These are phyloP conservation scores for Parachaetomium inaequale DNA, from an alignment of 495 filamentous ascomycete species.

Conservation along the genomic window DNA sequence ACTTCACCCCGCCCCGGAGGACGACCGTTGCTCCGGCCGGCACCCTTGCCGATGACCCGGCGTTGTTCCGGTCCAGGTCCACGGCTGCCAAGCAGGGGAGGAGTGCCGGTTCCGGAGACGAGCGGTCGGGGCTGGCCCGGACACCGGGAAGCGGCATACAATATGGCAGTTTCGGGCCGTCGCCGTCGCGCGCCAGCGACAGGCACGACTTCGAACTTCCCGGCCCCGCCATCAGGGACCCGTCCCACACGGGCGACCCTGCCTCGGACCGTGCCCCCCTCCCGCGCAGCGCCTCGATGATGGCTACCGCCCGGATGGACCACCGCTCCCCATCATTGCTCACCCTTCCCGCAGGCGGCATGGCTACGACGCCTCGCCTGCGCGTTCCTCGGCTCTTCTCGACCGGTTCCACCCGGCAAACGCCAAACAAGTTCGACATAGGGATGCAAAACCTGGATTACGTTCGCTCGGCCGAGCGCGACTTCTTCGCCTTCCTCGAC, in stretches of 20 bases:
- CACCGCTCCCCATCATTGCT: constrained; percentile 10
- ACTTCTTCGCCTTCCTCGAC: constrained; percentile 79
- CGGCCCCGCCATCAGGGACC: constrained; percentile 65
- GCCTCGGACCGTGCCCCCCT: constrained; percentile 14
- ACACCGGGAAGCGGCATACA: constrained; percentile 36
- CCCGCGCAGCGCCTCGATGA: constrained; percentile 30
- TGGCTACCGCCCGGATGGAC: constrained; percentile 10
- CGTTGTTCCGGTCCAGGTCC: not conserved
- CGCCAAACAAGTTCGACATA: constrained; percentile 25
- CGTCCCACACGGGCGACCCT: constrained; percentile 37
- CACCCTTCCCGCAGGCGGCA: constrained; percentile 15
- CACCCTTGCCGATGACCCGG: not conserved
- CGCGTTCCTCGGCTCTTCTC: constrained; percentile 32
- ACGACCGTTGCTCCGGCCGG: not conserved
- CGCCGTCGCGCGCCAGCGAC: constrained; percentile 52
- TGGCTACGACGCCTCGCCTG: constrained; percentile 21
- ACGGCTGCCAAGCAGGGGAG: not conserved
- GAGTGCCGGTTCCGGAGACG: constrained; percentile 19
- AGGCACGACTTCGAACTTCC: constrained; percentile 59
- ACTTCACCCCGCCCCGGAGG: constrained; percentile 15
- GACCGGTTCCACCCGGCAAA: constrained; percentile 19
- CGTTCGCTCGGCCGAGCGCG: constrained; percentile 57
- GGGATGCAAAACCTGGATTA: constrained; percentile 44
- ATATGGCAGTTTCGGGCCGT: constrained; percentile 75
- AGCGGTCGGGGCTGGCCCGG: constrained; percentile 33